Evolutionary conservation across 768 basidiomycete species (phyloP), one percentile per base, ranked within the genome.

Genomic region (Boletus fagicola): DNA sequence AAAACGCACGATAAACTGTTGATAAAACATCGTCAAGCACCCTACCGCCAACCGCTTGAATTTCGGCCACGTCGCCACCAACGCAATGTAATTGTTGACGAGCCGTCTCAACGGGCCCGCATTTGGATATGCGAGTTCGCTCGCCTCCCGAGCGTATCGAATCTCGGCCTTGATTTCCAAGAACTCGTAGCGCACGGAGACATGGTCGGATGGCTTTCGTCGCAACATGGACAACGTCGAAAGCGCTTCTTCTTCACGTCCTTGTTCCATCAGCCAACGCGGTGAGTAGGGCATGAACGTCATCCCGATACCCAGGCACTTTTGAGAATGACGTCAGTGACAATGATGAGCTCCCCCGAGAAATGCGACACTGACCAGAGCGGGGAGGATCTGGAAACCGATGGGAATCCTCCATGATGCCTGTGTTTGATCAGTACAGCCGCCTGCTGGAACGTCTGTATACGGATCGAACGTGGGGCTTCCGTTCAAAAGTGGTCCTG

Each of bases 261-360:
- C 74, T 62, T 72, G 68, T 50, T 74, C 72, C 57, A 73, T 70
- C 38, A 78, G 64, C 74, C 78, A 78, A 49, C 78, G 72, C 20
- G 78, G 78, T 20, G 78, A 78, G 51, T 73, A 76, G 22, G 77
- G 77, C 63, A 77, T 68, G 46, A 75, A 68, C 20, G 49, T 40
- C 70, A 72, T 72, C 38, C 70, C 70, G 33, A 72, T 49, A 8
- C 65, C 70, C 53, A 73, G 62, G n/a, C 64, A 66, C 72, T 71
- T 50, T 56, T 12, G 15, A 20, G 30, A 26, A 30, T 11, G 45
- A 44, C 22, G 13, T 65, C 49, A 57, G 12, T 20, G 33, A 45
- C 12, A 12, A 43, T 12, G 18, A 33, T 30, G 12, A 46, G 10
- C 2, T 0, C 2, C 0, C 6, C 2, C 2, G 40, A 68, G 57